Conservation (phyloP, 768 basidiomycete species). For the Hericium rajendrae region DNA sequence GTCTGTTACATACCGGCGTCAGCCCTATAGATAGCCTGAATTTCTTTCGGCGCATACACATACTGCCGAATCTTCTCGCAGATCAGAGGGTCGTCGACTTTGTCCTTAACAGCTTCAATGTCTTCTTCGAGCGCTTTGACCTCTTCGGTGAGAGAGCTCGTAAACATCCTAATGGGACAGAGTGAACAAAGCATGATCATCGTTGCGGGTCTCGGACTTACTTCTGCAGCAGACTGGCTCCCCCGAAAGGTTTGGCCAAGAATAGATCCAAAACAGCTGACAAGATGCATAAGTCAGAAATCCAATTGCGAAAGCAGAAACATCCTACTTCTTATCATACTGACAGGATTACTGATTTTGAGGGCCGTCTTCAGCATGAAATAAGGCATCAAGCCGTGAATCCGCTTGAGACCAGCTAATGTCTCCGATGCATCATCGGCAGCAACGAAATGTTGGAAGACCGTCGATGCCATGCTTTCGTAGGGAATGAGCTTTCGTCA, state of each 20-base stretch:
- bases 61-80: conserved; percentile 84
- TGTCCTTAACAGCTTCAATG: conserved; percentile 77
- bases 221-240: conserved; percentile 86
- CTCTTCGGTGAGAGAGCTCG: conserved; percentile 84
- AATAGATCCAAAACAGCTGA: conserved; percentile 81
- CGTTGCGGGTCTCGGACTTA: too few species aligned
- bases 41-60: conserved; percentile 79
- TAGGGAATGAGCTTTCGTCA: not conserved
- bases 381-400: conserved; percentile 97
- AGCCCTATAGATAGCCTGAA: conserved; percentile 70
- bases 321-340: conserved; percentile 79
- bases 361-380: conserved; percentile 90
- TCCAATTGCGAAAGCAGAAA: not conserved
- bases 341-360: conserved; percentile 89
- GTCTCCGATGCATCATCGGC: conserved; percentile 88
- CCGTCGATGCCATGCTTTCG: conserved; percentile 81
- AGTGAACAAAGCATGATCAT: not conserved
- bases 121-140: conserved; percentile 78
- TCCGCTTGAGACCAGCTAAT: conserved; percentile 78
- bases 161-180: conserved; percentile 70
- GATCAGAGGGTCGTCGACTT: conserved; percentile 80
- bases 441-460: conserved; percentile 92
- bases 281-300: not conserved
- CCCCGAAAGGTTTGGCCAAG: conserved; percentile 94
- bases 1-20: conserved; percentile 59